Base-by-base conservation (phyloP, 164 flowering plant species). In the Umbilicus rupestris region DNA sequence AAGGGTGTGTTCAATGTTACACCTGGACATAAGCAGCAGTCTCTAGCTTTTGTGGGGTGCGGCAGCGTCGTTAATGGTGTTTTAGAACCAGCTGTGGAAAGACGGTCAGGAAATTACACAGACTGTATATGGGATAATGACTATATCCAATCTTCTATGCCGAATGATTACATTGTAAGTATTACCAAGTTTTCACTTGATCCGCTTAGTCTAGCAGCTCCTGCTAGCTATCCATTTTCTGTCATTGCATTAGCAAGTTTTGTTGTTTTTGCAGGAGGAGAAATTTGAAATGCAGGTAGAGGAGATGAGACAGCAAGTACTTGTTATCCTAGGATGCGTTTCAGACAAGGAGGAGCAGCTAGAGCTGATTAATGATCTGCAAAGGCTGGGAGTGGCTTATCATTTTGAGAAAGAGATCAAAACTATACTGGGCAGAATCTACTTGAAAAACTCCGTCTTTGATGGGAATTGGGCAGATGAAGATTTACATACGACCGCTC, bases 331-430 rank as follows among this genome's bases (percentile, higher is more conserved):
- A 3, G 37, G 37, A 35, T 1, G 37, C 37, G 37, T 35, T 35
- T 35, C 37, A 35, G 37, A 35, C 37, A 5, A 35, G 37, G 37
- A 5, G 37, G n/a, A 45, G 19, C 69, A 39, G 31, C 70, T 79
- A 9, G 73, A 74, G 69, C 44, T 71, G 5, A 69, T 79, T 22
- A 75, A 77, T 71, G 28, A 39, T 17, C 55, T 79, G 65, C 77
- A 77, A 35, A 77, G 78, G 39, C 77, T 79, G 19, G 82, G 82
- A 16, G 2, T 76, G 24, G 63, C 69, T 7, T 74, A 79, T 37
- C 82, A 74, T 50, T 79, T 76, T 62, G 72, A 75, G 65, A 68
- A 73, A 12, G 66, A 69, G 68, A 74, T 78, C 22, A 16, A 37
- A 5, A 60, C 14, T 11, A 69, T 73, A 2, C 67, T 73, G 66